Conservation (phyloP, 306 rosid species). For the Sicyos edulis region DNA sequence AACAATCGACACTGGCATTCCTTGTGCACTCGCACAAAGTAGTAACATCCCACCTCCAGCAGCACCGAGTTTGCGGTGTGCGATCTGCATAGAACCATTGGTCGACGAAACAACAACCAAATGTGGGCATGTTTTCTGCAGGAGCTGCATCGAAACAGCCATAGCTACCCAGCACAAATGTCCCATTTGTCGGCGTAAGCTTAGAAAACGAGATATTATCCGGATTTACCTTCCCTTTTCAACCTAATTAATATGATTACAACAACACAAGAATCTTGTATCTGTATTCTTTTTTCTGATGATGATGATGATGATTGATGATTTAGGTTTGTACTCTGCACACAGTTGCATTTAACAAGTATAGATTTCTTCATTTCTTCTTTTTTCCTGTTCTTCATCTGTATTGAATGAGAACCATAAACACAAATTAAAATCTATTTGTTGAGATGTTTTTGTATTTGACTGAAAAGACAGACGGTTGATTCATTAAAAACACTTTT, state of each 20-base stretch:
- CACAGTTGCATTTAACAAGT: constrained; percentile 21
- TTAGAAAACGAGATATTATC: constrained; percentile 45
- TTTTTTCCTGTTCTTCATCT: neutral
- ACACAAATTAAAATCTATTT: neutral
- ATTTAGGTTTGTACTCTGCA: constrained; percentile 11
- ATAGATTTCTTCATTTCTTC: constrained; percentile 12
- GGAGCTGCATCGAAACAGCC: constrained; percentile 51
- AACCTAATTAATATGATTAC: neutral
- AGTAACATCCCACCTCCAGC: constrained; percentile 36
- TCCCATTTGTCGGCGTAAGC: constrained; percentile 78
- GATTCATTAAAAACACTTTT: constrained; percentile 7
- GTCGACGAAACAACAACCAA: constrained; percentile 65
- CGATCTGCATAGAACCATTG: constrained; percentile 61
- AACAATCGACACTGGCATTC: constrained; percentile 4
- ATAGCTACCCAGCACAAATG: constrained; percentile 42
- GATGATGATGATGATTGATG: constrained; percentile 10
- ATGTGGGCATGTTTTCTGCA: constrained; percentile 94
- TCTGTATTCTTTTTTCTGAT: constrained; percentile 3
- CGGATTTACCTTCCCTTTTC: constrained; percentile 66
- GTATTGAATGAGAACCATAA: constrained; percentile 17
- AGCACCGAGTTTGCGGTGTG: constrained; percentile 64
- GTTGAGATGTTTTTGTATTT: constrained; percentile 6
- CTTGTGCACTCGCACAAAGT: constrained; percentile 14
- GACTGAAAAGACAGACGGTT: constrained; percentile 1
- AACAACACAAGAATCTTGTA: constrained; percentile 7